Conservation (phyloP, 1,284 basidiomycete species). For the Hortiboletus rubellus region DNA sequence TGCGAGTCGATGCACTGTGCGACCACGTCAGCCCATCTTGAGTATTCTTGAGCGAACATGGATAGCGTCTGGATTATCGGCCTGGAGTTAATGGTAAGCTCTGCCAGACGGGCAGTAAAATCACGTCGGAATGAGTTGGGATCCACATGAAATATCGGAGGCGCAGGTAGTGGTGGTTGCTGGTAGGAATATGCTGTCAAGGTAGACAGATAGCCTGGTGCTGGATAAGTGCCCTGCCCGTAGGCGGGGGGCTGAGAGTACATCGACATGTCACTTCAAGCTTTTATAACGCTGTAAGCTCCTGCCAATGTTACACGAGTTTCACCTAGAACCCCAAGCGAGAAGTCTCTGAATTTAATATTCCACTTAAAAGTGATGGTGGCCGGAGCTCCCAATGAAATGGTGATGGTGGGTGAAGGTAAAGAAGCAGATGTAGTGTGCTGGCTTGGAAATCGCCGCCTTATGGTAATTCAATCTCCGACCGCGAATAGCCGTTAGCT, state of each 20-base stretch:
- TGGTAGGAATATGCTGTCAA: conserved; percentile 50
- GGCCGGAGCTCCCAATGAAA: conserved; percentile 38
- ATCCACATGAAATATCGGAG: conserved; percentile 59
- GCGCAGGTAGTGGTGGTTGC: conserved; percentile 46
- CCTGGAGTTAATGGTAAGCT: conserved; percentile 93
- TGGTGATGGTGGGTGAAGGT: conserved; percentile 52
- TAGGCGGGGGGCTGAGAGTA: conserved; percentile 48
- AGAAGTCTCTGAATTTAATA: conserved; percentile 40
- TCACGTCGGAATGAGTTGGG: conserved; percentile 80
- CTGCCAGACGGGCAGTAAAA: conserved; percentile 74
- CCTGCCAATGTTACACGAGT: conserved; percentile 30
- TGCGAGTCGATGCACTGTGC: conserved; percentile 88
- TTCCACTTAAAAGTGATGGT: conserved; percentile 41
- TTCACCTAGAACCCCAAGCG: conserved; percentile 34
- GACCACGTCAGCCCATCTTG: conserved; percentile 78
- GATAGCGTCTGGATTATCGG: conserved; percentile 96
- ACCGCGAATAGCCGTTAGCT: conserved; percentile 31
- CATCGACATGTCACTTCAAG: conserved; percentile 48
- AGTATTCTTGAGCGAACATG: conserved; percentile 87
- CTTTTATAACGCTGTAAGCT: conserved; percentile 32
- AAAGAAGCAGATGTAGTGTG: conserved; percentile 30
- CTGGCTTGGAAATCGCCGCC: conserved; percentile 28
- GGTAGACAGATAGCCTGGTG: conserved; percentile 41
- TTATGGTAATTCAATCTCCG: conserved; percentile 31
- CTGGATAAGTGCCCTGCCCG: conserved; percentile 40